Percentiles rank a stretch among this genome's conserved stretches.
phyloP scores from a whole-genome alignment of 2,329 filamentous ascomycete genomes.

The Delphinella strobiligena region DNA sequence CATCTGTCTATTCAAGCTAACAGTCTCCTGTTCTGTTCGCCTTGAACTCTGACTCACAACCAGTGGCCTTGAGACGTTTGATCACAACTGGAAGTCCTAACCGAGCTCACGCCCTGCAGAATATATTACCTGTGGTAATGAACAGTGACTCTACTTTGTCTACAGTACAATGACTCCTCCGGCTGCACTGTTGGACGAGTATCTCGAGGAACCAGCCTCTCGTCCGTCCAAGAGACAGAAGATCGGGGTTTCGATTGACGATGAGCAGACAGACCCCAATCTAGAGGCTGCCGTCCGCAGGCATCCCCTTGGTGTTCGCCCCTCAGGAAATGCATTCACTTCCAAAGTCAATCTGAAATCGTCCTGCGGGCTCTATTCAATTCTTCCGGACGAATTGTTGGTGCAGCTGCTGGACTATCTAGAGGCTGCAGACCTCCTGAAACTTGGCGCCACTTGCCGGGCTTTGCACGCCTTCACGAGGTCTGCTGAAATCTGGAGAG shows the following conservation, averaged over 20 bases:
- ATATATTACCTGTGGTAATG: no score
- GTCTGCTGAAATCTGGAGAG: conserved; percentile 81
- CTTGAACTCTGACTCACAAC: no score
- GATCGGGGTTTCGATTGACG: conserved; percentile 11
- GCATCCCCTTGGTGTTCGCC: conserved; percentile 77
- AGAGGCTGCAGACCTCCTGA: conserved; percentile 48
- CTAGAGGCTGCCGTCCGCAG: conserved; percentile 45
- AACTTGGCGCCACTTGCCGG: conserved; percentile 66
- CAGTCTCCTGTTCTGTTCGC: no score
- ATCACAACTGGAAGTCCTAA: no score
- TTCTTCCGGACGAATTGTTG: conserved; percentile 71
- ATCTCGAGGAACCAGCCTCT: no score
- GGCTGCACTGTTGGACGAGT: conserved; percentile 9
- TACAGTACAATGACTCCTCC: conserved; percentile 15
- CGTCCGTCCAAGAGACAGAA: conserved; percentile 13
- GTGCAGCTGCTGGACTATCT: conserved; percentile 64
- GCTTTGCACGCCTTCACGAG: conserved; percentile 76
- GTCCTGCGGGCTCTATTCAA: conserved; percentile 52
- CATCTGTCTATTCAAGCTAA: no score
- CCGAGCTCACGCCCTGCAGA: no score
- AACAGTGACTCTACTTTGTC: no score
- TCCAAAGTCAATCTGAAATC: conserved; percentile 54
- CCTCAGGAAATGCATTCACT: conserved; percentile 70
- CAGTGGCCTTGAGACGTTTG: no score
- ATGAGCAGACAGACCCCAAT: conserved; percentile 10